These are phyloP conservation scores for Cadophora luteo-olivacea DNA, from an alignment of 2,329 filamentous ascomycete genomes.

Conservation along the genomic window DNA sequence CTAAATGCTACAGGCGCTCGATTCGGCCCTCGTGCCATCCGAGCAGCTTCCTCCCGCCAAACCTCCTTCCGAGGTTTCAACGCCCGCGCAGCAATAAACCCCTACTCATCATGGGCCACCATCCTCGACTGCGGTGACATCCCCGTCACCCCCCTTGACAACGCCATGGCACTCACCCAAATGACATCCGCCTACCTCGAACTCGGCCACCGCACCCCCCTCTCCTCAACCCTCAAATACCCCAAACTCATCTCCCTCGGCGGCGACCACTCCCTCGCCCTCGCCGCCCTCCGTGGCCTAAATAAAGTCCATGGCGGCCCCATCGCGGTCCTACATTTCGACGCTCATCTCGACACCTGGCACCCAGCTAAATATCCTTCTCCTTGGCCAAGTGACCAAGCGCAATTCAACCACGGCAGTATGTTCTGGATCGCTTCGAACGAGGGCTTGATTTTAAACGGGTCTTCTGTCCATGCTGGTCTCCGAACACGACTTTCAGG, in stretches of 20 bases:
- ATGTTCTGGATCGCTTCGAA: constrained; percentile 91
- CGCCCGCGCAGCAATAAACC: constrained; percentile 80
- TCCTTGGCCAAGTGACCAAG: constrained; percentile 74
- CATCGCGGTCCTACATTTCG: constrained; percentile 77
- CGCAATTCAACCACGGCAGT: constrained; percentile 84
- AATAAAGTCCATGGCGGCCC: constrained; percentile 65
- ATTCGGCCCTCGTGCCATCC: constrained; percentile 88
- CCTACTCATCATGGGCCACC: constrained; percentile 78
- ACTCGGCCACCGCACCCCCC: constrained; percentile 38
- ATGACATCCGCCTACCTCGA: constrained; percentile 62
- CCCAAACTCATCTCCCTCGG: constrained; percentile 67
- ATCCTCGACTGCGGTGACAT: constrained; percentile 93
- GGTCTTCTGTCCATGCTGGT: constrained; percentile 80
- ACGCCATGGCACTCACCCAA: constrained; percentile 78
- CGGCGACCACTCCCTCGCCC: constrained; percentile 74
- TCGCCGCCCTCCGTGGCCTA: constrained; percentile 73
- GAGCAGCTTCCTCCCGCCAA: constrained; percentile 82
- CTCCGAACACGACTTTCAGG: constrained; percentile 78
- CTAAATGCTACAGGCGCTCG: constrained; percentile 63
- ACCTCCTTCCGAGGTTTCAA: constrained; percentile 84
- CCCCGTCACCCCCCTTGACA: constrained; percentile 86
- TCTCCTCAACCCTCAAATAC: constrained; percentile 34
- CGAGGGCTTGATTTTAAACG: constrained; percentile 79
- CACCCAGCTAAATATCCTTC: constrained; percentile 72
- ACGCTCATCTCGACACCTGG: constrained; percentile 53